A percentile compares a stretch with the other conserved stretches of the same genome.
These are phyloP conservation scores for Jatropha podagrica DNA, from an alignment of 441 rosid species.

Conservation along the genomic window DNA sequence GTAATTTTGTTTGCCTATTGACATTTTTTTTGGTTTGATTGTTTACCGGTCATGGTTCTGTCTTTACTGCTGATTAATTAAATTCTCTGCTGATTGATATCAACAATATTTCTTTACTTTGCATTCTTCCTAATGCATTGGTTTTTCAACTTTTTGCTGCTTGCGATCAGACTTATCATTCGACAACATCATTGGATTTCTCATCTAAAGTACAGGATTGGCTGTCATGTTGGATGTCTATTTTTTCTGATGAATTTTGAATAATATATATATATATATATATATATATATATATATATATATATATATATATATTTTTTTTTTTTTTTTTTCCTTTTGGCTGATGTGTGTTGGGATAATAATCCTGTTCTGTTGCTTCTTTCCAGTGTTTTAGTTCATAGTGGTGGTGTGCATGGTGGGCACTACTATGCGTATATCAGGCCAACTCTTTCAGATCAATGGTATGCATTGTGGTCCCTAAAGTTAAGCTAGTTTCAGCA, in stretches of 20 bases:
- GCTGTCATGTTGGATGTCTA: not conserved
- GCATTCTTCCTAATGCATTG: not conserved
- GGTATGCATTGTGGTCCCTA: conserved; percentile 37
- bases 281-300: no score
- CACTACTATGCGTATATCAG: conserved; percentile 90
- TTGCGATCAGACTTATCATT: not conserved
- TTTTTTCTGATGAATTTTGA: not conserved
- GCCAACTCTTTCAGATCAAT: conserved; percentile 85
- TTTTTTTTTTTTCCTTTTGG: not conserved
- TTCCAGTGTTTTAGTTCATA: conserved; percentile 83
- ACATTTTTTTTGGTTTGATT: not conserved
- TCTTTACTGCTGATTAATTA: not conserved
- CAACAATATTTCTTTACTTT: not conserved
- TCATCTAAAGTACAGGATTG: not conserved
- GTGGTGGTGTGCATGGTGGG: conserved; percentile 95
- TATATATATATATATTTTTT: no score
- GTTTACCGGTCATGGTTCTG: no score
- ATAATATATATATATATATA: no score
- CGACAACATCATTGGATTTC: not conserved
- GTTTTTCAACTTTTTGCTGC: not conserved
- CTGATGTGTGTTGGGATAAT: not conserved
- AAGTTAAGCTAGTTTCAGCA: not conserved
- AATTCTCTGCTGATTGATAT: not conserved
- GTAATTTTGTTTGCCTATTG: not conserved
- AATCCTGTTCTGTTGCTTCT: conserved; percentile 7